Evolutionary conservation across 1,284 basidiomycete species (phyloP).

Genomic region (Stygiomarasmius scandens): DNA sequence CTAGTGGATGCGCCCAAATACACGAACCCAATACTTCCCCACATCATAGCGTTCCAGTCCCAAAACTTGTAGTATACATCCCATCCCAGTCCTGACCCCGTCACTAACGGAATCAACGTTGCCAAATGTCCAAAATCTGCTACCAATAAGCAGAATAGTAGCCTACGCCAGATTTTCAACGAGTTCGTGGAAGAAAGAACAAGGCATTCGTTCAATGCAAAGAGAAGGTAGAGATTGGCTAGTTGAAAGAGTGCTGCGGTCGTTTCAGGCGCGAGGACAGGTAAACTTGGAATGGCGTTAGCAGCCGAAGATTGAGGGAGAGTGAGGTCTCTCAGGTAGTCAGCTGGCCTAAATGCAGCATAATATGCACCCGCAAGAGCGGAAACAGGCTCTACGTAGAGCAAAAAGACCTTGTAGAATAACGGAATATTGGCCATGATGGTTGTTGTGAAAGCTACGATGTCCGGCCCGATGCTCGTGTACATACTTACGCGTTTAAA

Average conservation of each 20-base stretch:
- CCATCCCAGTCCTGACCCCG: slow-evolving; percentile 29
- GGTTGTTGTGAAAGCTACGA: neutral
- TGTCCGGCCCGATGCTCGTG: too few species aligned
- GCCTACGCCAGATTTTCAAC: slow-evolving; percentile 43
- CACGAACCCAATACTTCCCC: slow-evolving; percentile 58
- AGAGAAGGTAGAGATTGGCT: slow-evolving; percentile 54
- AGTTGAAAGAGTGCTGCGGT: slow-evolving; percentile 43
- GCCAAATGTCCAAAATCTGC: slow-evolving; percentile 55
- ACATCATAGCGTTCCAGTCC: slow-evolving; percentile 56
- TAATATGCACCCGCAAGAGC: slow-evolving; percentile 53
- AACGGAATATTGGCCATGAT: slow-evolving; percentile 13
- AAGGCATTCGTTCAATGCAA: slow-evolving; percentile 55
- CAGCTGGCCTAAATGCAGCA: slow-evolving; percentile 39
- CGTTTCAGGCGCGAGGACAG: neutral
- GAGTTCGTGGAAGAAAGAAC: slow-evolving; percentile 48
- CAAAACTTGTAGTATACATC: slow-evolving; percentile 44
- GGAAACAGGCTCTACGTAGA: slow-evolving; percentile 54
- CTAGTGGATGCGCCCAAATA: slow-evolving; percentile 47
- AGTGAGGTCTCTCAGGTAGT: slow-evolving; percentile 43
- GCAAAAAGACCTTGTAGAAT: slow-evolving; percentile 50
- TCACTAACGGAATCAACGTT: slow-evolving; percentile 40
- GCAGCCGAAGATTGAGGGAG: slow-evolving; percentile 19
- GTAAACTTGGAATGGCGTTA: neutral
- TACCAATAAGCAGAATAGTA: slow-evolving; percentile 47
- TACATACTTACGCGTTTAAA: too few species aligned